Evolutionary conservation across 2,329 filamentous ascomycete species (phyloP).

Genomic region (Gnomoniopsis sp.): DNA sequence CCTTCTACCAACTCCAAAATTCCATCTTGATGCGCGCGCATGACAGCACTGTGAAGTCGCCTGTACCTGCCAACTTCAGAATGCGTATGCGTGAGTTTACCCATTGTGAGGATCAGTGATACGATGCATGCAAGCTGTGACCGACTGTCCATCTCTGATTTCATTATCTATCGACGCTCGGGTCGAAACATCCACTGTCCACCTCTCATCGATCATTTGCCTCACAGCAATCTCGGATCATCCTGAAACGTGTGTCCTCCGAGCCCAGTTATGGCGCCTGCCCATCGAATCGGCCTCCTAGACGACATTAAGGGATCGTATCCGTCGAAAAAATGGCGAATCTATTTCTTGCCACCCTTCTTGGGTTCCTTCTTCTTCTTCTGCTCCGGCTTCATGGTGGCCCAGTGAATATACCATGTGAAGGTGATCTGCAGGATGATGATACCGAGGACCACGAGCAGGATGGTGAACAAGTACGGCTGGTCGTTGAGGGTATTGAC

Average conservation of each 20-base stretch:
- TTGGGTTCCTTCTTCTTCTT: slow-evolving; percentile 42
- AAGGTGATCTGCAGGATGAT: slow-evolving; percentile 44
- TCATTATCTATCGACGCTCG: too few species aligned
- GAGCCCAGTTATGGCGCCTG: not conserved
- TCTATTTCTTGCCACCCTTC: slow-evolving; percentile 18
- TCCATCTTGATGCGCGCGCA: not conserved
- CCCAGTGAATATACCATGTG: slow-evolving; percentile 57
- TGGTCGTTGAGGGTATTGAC: slow-evolving; percentile 60
- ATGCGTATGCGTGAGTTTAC: too few species aligned
- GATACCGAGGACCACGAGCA: slow-evolving; percentile 51
- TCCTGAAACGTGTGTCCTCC: too few species aligned
- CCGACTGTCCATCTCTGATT: too few species aligned
- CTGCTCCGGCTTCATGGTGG: slow-evolving; percentile 59
- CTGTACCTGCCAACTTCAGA: not conserved
- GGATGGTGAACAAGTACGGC: slow-evolving; percentile 55
- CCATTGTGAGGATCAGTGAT: too few species aligned
- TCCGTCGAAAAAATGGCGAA: not conserved
- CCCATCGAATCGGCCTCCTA: not conserved
- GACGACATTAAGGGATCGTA: too few species aligned
- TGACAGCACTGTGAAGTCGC: not conserved
- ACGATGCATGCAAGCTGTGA: too few species aligned
- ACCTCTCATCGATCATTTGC: too few species aligned
- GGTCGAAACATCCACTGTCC: too few species aligned
- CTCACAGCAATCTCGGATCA: too few species aligned
- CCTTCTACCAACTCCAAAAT: slow-evolving; percentile 1